Percentiles rank a stretch among this genome's conserved stretches.
Conservation (phyloP, 1,139 yeast genomes). For the Yamadazyma mexicana region DNA sequence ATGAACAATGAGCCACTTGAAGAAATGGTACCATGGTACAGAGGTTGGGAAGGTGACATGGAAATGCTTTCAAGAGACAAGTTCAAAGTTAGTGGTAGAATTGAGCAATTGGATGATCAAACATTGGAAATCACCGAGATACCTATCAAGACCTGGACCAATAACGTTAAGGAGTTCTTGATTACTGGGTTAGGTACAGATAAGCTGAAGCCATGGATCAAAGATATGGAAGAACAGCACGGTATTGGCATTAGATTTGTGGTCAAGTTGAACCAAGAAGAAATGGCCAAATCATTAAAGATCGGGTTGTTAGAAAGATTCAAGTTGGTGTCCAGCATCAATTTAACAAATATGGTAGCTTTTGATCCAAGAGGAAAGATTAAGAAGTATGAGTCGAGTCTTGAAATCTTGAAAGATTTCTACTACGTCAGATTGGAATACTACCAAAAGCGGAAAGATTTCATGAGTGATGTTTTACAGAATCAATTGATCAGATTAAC, state of each 20-base stretch:
- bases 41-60: conserved; percentile 90
- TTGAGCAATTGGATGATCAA: conserved; percentile 77
- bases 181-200: conserved; percentile 77
- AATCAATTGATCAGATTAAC: conserved; percentile 72
- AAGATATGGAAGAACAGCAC: conserved; percentile 94
- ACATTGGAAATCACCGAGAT: conserved; percentile 89
- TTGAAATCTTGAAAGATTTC: conserved; percentile 81
- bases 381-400: conserved; percentile 72
- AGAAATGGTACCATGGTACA: conserved; percentile 90
- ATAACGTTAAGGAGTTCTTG: conserved; percentile 81
- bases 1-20: conserved; percentile 72
- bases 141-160: conserved; percentile 93
- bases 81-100: conserved; percentile 73
- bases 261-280: conserved; percentile 70
- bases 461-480: conserved; percentile 65
- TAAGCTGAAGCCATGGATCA: conserved; percentile 78
- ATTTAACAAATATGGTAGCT: conserved; percentile 88
- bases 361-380: conserved; percentile 92
- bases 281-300: conserved; percentile 74
- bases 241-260: conserved; percentile 78
- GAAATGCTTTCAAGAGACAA: conserved; percentile 65
- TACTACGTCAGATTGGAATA: conserved; percentile 83
- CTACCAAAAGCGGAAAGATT: conserved; percentile 89
- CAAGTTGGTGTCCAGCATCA: conserved; percentile 68
- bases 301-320: conserved; percentile 84